These are phyloP conservation scores for Acanthamoeba healyi DNA, from an alignment of 208 protist genomes.

Conservation along the genomic window DNA sequence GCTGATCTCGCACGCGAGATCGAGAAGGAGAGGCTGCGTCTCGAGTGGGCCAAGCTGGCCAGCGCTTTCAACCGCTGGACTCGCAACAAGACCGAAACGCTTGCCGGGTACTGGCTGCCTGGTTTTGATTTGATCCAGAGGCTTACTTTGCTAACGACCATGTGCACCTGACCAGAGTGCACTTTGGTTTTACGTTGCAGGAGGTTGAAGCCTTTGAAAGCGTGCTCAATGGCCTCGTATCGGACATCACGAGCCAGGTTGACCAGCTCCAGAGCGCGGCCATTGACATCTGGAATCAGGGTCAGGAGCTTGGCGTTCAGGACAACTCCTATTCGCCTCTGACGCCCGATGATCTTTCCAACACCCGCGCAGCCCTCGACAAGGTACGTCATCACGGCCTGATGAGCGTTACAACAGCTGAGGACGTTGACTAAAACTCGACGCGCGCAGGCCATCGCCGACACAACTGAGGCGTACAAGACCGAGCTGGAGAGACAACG, in stretches of 20 bases:
- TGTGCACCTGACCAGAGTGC: not conserved
- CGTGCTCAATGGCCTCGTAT: not conserved
- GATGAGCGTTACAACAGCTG: not conserved
- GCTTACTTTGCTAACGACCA: too few relatives aligned
- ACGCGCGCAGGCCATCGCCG: constrained; percentile 17
- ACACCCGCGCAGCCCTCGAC: not conserved
- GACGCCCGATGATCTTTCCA: constrained; percentile 7
- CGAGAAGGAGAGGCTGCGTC: constrained; percentile 64
- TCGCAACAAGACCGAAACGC: constrained; percentile 57
- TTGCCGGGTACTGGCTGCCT: not conserved
- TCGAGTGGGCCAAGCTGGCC: constrained; percentile 61
- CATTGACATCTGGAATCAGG: constrained; percentile 4
- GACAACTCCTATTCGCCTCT: constrained; percentile 38
- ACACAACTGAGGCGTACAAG: constrained; percentile 33
- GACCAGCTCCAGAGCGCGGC: constrained; percentile 5
- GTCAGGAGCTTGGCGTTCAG: not conserved
- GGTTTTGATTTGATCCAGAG: too few relatives aligned
- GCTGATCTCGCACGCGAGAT: constrained; percentile 70
- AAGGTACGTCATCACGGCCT: not conserved
- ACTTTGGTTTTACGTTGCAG: constrained; percentile 36
- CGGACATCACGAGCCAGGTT: constrained; percentile 31
- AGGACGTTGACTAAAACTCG: not conserved
- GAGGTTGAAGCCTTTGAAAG: constrained; percentile 13
- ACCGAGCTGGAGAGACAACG: constrained; percentile 69
- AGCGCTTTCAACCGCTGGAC: constrained; percentile 32